Conservation (phyloP, 2,329 filamentous ascomycete species). For the Cladophialophora exuberans region DNA sequence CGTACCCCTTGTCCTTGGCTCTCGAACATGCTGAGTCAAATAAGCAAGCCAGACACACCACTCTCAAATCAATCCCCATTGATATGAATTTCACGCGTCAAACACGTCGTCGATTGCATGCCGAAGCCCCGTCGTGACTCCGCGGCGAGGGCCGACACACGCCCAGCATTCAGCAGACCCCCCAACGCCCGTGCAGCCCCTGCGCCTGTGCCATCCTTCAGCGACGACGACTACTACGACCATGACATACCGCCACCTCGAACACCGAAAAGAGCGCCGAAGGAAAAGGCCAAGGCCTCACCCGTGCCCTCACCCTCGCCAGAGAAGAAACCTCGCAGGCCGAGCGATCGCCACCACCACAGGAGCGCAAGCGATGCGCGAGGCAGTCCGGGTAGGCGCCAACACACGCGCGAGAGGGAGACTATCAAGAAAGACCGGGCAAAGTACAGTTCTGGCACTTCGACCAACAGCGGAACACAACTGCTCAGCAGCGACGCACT, state of each 20-base stretch:
- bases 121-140: conserved; percentile 35
- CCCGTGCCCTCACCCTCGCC: conserved; percentile 28
- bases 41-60: too few relatives aligned
- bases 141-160: conserved; percentile 35
- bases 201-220: conserved; percentile 8
- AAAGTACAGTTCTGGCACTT: conserved; percentile 45
- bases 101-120: conserved; percentile 28
- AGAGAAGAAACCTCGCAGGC: conserved; percentile 23
- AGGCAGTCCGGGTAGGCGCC: conserved; percentile 27
- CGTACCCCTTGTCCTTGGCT: too few relatives aligned
- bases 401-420: too few relatives aligned
- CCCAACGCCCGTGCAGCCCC: conserved; percentile 33
- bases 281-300: conserved; percentile 29
- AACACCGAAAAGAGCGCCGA: conserved; percentile 25
- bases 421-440: conserved; percentile 31
- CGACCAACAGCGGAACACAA: conserved; percentile 46
- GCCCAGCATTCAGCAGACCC: conserved; percentile 37
- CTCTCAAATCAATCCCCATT: not conserved
- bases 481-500: conserved; percentile 60
- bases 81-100: conserved; percentile 20
- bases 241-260: conserved; percentile 21
- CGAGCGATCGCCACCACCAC: conserved; percentile 39
- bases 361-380: conserved; percentile 31
- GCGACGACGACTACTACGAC: conserved; percentile 1
- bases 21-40: not conserved